Conservation (phyloP, 768 basidiomycete genomes). For the Galerina marginata region DNA sequence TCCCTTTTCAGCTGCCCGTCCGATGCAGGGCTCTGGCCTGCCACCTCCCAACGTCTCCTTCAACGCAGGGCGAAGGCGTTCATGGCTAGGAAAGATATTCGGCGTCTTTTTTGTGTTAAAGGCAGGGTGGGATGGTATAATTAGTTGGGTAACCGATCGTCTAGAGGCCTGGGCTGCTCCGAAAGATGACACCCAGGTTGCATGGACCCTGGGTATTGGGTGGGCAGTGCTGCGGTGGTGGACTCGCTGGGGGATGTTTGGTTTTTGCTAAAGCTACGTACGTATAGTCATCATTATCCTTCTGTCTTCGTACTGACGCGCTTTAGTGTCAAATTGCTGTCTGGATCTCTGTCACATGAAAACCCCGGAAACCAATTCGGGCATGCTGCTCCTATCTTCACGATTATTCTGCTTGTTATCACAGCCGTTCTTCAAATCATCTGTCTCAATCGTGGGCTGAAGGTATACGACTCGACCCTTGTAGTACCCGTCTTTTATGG, state of each 20-base stretch:
- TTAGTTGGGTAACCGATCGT: conserved; percentile 61
- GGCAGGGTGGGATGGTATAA: conserved; percentile 48
- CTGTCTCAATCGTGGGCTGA: conserved; percentile 89
- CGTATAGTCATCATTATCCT: conserved; percentile 30
- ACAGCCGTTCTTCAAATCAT: conserved; percentile 92
- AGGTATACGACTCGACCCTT: conserved; percentile 87
- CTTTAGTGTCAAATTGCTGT: conserved; percentile 76
- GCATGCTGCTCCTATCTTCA: conserved; percentile 80
- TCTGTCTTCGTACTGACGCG: neutral
- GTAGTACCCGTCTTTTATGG: conserved; percentile 97
- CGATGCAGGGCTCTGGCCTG: conserved; percentile 18
- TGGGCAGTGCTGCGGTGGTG: conserved; percentile 95
- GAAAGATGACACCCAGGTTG: conserved; percentile 83
- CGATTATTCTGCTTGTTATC: conserved; percentile 64
- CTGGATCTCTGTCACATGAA: conserved; percentile 76
- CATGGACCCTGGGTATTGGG: conserved; percentile 90
- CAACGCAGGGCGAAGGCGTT: conserved; percentile 19
- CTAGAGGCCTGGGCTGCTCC: conserved; percentile 79
- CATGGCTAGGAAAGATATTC: conserved; percentile 26
- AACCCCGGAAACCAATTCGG: conserved; percentile 90
- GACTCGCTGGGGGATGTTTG: conserved; percentile 86
- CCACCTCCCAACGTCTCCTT: conserved; percentile 26
- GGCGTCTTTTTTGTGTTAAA: conserved; percentile 31
- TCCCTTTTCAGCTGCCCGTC: conserved; percentile 38
- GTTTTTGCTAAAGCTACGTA: conserved; percentile 81